Evolutionary conservation across 2,329 filamentous ascomycete species (phyloP).

Genomic region (Talaromyces marneffei): DNA sequence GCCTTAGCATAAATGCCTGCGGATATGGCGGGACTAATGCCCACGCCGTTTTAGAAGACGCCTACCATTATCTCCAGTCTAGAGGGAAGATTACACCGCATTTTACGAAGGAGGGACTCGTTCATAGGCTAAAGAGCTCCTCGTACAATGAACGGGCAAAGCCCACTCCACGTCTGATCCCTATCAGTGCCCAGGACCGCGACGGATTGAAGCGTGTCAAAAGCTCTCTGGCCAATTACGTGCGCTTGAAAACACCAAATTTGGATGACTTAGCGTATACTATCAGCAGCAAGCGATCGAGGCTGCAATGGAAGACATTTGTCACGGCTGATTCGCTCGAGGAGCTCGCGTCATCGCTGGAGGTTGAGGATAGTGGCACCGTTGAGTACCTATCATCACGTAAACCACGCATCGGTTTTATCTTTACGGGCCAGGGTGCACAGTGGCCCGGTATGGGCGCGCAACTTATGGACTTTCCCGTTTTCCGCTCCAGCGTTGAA

Average conservation of each 20-base stretch:
- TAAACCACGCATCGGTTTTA: conserved; percentile 17
- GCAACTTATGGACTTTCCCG: conserved; percentile 12
- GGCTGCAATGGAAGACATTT: background rate
- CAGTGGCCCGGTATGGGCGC: conserved; percentile 31
- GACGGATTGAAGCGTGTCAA: too few relatives aligned
- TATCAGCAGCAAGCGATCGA: background rate
- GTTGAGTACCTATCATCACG: background rate
- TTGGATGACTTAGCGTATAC: background rate
- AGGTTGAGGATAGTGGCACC: too few relatives aligned
- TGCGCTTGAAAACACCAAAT: too few relatives aligned
- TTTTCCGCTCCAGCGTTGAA: background rate
- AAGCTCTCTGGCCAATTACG: too few relatives aligned
- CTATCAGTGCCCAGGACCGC: too few relatives aligned
- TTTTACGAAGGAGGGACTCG: too few relatives aligned
- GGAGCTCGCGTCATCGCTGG: too few relatives aligned
- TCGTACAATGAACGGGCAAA: too few relatives aligned
- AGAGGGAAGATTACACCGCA: too few relatives aligned
- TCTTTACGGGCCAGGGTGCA: conserved; percentile 36
- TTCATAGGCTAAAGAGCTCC: too few relatives aligned
- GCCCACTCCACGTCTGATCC: too few relatives aligned
- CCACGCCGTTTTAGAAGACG: background rate
- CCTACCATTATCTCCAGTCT: too few relatives aligned
- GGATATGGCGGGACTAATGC: conserved; percentile 13
- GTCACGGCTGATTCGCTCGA: background rate
- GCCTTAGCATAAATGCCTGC: conserved; percentile 18